phyloP scores from a whole-genome alignment of 164 flowering plant species.

The Platanus orientalis region DNA sequence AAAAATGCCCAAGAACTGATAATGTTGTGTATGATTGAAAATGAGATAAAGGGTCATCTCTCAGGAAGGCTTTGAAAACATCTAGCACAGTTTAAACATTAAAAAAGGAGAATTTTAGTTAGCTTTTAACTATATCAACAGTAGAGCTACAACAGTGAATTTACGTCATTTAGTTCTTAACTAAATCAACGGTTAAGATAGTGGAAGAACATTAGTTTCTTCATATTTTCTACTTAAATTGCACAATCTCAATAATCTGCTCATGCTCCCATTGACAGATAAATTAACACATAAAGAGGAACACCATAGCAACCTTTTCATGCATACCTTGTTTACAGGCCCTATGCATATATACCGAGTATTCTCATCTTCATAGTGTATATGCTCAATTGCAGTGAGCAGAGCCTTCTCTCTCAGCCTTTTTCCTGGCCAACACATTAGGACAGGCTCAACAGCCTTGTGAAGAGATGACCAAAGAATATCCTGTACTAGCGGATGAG shows the following conservation, averaged over 20 bases:
- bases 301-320: background rate
- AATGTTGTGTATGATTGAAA: background rate
- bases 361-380: conserved; percentile 81
- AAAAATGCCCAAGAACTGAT: background rate
- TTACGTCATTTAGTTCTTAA: background rate
- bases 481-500: background rate
- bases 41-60: background rate
- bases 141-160: too few relatives aligned
- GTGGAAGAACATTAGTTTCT: background rate
- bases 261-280: background rate
- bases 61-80: background rate
- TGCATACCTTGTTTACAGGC: conserved; percentile 70
- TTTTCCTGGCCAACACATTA: conserved; percentile 55
- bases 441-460: conserved; percentile 46
- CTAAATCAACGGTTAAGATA: background rate
- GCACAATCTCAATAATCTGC: background rate
- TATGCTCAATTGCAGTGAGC: conserved; percentile 45
- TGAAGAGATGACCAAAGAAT: conserved; percentile 58
- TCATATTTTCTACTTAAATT: background rate
- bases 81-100: too few relatives aligned
- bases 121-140: too few relatives aligned
- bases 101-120: too few relatives aligned
- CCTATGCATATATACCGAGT: conserved; percentile 69
- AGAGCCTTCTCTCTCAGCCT: conserved; percentile 58
- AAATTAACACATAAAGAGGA: background rate